phyloP scores from a whole-genome alignment of 306 rosid species.

The Pachyrhizus erosus region DNA sequence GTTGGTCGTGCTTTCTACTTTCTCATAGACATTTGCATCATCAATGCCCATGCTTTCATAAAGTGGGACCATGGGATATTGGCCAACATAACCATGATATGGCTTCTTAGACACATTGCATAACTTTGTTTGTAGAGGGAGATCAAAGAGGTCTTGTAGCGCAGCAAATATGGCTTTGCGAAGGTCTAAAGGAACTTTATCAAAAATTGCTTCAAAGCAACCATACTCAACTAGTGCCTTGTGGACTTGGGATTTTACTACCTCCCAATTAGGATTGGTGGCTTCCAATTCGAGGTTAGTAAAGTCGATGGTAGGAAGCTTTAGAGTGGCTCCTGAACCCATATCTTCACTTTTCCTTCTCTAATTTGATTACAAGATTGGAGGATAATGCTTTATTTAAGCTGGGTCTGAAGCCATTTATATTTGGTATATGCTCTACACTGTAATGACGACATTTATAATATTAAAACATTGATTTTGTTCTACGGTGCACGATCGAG shows the following conservation, averaged over 20 bases:
- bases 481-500: not conserved
- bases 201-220: constrained; percentile 70
- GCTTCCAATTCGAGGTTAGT: constrained; percentile 37
- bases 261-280: constrained; percentile 58
- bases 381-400: constrained; percentile 9
- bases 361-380: constrained; percentile 29
- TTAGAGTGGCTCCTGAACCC: constrained; percentile 55
- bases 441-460: not conserved
- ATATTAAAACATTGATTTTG: not conserved
- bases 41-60: constrained; percentile 74
- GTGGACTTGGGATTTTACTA: constrained; percentile 59
- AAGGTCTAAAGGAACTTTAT: constrained; percentile 54
- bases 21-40: constrained; percentile 47
- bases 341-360: constrained; percentile 41
- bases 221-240: constrained; percentile 68
- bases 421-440: not conserved
- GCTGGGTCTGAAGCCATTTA: not conserved
- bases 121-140: constrained; percentile 68
- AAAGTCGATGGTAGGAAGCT: constrained; percentile 70
- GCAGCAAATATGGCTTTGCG: constrained; percentile 47
- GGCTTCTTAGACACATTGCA: constrained; percentile 62
- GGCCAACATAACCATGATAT: constrained; percentile 76
- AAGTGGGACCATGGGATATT: constrained; percentile 65
- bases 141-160: constrained; percentile 66
- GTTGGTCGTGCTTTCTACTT: constrained; percentile 52